Conservation (phyloP, 192 early-diverging fungal genomes). For the Geosiphon pyriformis region DNA sequence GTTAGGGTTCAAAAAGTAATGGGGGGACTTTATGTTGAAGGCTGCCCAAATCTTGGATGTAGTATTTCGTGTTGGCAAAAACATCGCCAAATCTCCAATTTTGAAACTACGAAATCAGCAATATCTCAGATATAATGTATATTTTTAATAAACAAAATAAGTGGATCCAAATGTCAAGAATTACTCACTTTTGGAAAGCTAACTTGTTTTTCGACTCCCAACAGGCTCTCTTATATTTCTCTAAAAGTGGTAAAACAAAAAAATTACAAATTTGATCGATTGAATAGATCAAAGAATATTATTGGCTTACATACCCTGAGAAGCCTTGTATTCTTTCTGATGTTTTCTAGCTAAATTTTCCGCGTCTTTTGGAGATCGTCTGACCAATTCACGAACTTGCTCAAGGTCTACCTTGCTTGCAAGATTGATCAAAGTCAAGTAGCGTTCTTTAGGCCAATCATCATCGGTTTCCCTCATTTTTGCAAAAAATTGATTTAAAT, state of each 20-base stretch:
- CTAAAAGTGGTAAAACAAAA: constrained; percentile 16
- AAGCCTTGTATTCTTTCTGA: constrained; percentile 30
- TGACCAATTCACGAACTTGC: background rate
- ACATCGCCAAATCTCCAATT: constrained; percentile 49
- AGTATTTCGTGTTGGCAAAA: constrained; percentile 49
- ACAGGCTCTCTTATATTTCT: constrained; percentile 41
- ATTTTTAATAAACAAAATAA: background rate
- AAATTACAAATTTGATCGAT: background rate
- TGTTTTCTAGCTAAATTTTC: constrained; percentile 23
- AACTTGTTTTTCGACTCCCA: constrained; percentile 46
- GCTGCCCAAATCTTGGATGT: constrained; percentile 53
- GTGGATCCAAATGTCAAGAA: background rate
- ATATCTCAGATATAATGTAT: background rate
- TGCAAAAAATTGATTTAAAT: constrained; percentile 26
- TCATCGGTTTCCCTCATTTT: constrained; percentile 23
- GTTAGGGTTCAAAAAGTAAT: constrained; percentile 47
- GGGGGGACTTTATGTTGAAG: constrained; percentile 51
- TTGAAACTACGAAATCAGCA: constrained; percentile 55
- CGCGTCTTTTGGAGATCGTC: constrained; percentile 20
- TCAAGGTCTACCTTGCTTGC: constrained; percentile 9
- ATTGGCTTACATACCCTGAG: constrained; percentile 29
- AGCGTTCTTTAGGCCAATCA: constrained; percentile 14
- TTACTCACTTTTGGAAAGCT: constrained; percentile 48
- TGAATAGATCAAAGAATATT: background rate
- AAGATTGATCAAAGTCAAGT: background rate